Conservation (phyloP, 2,329 filamentous ascomycete genomes). For the Fusarium gaditjirri region DNA sequence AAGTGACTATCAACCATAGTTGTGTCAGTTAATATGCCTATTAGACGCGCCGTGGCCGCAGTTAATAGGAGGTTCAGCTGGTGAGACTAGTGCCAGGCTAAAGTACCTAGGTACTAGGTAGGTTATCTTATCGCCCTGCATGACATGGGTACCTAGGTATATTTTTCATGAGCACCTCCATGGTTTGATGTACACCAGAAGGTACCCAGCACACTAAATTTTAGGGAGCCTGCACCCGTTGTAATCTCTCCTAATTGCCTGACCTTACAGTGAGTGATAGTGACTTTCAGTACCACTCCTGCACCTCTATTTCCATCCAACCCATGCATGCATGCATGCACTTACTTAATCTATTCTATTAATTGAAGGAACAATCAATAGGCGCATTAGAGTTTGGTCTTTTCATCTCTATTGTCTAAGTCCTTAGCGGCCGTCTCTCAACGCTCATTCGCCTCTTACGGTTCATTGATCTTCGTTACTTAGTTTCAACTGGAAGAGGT, state of each 20-base stretch:
- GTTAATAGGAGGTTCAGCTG: neutral
- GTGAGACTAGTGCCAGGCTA: neutral
- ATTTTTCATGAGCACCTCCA: slow-evolving; percentile 16
- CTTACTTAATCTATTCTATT: slow-evolving; percentile 8
- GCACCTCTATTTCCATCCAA: slow-evolving; percentile 33
- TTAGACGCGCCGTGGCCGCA: neutral
- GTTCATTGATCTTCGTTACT: neutral
- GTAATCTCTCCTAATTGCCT: slow-evolving; percentile 34
- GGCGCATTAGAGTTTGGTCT: neutral
- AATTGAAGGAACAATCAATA: neutral
- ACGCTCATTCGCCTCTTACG: neutral
- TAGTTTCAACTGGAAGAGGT: slow-evolving; percentile 1
- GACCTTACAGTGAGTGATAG: slow-evolving; percentile 12
- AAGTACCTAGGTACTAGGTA: neutral
- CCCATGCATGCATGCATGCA: slow-evolving; percentile 4
- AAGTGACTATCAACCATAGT: neutral
- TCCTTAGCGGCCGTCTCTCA: neutral
- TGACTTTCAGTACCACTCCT: slow-evolving; percentile 19
- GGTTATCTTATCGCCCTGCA: slow-evolving; percentile 39
- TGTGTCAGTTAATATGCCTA: neutral
- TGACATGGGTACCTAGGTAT: slow-evolving; percentile 16
- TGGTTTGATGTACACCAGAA: slow-evolving; percentile 4
- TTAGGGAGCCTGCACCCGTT: slow-evolving; percentile 6
- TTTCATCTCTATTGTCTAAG: neutral
- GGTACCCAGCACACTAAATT: slow-evolving; percentile 19